A percentile compares a stretch with the other conserved stretches of the same genome.
Conservation (phyloP, 768 basidiomycete genomes). For the Mrakia blollopis region DNA sequence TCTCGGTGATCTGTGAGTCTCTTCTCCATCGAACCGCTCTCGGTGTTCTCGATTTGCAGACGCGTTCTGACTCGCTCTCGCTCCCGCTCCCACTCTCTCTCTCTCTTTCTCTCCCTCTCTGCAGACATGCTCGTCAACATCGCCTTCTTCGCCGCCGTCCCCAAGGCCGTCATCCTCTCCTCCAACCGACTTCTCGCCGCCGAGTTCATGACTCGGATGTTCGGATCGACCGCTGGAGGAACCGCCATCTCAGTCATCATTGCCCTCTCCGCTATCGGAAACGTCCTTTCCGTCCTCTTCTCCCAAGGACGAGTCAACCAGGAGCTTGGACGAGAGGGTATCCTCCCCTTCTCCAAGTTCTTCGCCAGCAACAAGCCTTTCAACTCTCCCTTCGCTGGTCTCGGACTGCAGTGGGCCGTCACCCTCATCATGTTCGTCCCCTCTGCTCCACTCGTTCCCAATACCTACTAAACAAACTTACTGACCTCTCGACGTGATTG, state of each 20-base stretch:
- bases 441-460: too few relatives aligned
- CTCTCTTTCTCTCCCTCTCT: too few relatives aligned
- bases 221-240: conserved; percentile 18
- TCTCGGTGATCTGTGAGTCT: conserved; percentile 28
- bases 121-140: conserved; percentile 33
- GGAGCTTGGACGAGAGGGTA: conserved; percentile 40
- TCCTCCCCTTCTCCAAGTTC: conserved; percentile 38
- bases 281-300: conserved; percentile 36
- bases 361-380: conserved; percentile 39
- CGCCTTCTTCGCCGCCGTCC: conserved; percentile 35
- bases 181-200: conserved; percentile 32
- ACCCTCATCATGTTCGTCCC: conserved; percentile 22
- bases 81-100: too few relatives aligned
- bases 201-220: conserved; percentile 31
- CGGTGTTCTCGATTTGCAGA: too few relatives aligned
- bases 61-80: too few relatives aligned
- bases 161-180: conserved; percentile 7
- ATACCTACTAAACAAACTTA: too few relatives aligned
- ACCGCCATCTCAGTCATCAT: conserved; percentile 33
- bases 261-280: conserved; percentile 34
- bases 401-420: conserved; percentile 36
- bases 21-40: too few relatives aligned
- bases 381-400: conserved; percentile 39
- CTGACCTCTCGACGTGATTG: too few relatives aligned
- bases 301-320: conserved; percentile 35